phyloP scores from a whole-genome alignment of 805 yeast species.

The Saccharomycopsis malanga region DNA sequence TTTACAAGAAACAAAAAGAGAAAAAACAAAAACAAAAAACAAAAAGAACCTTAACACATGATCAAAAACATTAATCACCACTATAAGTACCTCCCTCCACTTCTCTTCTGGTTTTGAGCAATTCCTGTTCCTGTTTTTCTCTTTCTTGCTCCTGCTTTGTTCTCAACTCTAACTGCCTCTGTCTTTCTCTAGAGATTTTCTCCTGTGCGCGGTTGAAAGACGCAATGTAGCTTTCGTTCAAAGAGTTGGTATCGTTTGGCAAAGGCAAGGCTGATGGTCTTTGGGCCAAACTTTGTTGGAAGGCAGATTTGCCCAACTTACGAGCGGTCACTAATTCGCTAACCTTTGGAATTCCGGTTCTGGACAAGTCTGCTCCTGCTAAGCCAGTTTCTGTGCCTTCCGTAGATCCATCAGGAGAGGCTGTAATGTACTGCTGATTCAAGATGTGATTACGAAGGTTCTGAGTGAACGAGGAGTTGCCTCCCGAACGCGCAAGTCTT shows the following conservation, averaged over 20 bases:
- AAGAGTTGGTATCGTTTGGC: constrained; percentile 12
- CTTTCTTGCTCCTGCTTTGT: not conserved
- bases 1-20: not conserved
- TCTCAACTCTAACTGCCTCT: not conserved
- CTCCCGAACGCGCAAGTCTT: constrained; percentile 13
- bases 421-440: constrained; percentile 5
- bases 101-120: not conserved
- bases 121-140: not conserved
- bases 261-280: constrained; percentile 20
- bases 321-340: constrained; percentile 19
- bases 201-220: constrained; percentile 19
- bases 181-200: constrained; percentile 6
- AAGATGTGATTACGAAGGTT: constrained; percentile 15
- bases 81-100: no score
- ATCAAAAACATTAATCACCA: not conserved
- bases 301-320: constrained; percentile 16
- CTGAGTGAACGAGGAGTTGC: constrained; percentile 12
- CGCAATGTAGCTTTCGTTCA: constrained; percentile 19
- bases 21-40: not conserved
- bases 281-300: constrained; percentile 19
- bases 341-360: constrained; percentile 17
- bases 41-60: not conserved
- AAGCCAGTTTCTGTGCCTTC: not conserved
- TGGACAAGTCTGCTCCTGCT: not conserved
- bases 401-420: not conserved